Evolutionary conservation across 176 grass and related monocot species (phyloP), one percentile per base, ranked within the genome.

Genomic region (Typha latifolia): DNA sequence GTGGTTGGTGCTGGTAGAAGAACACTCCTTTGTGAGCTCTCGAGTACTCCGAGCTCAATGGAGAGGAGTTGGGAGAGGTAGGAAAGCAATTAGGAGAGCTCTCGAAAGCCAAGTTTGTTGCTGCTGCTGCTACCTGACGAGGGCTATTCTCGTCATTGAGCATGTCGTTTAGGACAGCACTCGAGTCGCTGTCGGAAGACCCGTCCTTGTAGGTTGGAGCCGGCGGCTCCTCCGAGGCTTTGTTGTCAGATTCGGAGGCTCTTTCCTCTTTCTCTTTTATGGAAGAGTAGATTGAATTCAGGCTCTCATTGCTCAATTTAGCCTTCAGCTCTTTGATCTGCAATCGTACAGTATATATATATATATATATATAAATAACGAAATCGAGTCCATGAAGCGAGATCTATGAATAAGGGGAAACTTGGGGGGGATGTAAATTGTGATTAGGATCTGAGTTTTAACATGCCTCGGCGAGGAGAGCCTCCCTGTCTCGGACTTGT

Each of bases 171-270:
- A 92, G 69, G 32, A 88, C 78, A 0, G 75, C 89, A 77, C 89
- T 92, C 0, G 89, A 92, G 72, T 88, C 89, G 51, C 89, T 92
- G 47, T 92, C 89, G 15, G 84, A 88, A 1, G 79, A 92, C 82
- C 84, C 66, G 34, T 71, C 76, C 70, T 63, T 71, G 59, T 70
- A 78, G 2, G 66, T 61, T 31, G 62, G 71, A 1, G 48, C 19
- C 61, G 79, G 75, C 21, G 72, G 78, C 13, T 71, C 69, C 47
- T 85, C 81, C 11, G 72, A 85, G 2, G 75, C 78, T 14, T 66
- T 43, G 37, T 10, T 43, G 37, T 43, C 27, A 3, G 27, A 29
- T 0, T 3, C 27, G 2, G 27, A 29, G 27, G 27, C 0, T 29
- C 27, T 29, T 29, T 29, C 69, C 34, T 68, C 73, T 49, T 92